Base-by-base conservation (phyloP, 208 protist species). In the Zelonia costaricensis region DNA sequence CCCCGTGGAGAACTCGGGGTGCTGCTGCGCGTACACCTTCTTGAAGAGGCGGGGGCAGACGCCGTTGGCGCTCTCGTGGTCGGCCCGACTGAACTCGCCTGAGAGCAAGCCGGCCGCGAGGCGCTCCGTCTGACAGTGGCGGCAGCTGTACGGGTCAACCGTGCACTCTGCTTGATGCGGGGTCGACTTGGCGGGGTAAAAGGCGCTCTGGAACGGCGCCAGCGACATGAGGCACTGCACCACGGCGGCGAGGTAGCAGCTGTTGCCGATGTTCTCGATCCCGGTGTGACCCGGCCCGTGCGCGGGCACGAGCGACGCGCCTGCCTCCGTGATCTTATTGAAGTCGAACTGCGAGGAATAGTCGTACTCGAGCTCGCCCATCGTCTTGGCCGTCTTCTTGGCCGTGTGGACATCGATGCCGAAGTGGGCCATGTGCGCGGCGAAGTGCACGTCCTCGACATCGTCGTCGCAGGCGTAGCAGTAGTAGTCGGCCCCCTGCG, bases 191-290 rank as follows among this genome's bases (percentile, higher is more conserved):
- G 66, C 62, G 1, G 65, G 46, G 53, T 85, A 91, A 69, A 94
- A 98, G 42, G 75, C 67, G n/a, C 72, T 61, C 46, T 72, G 75
- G 59, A 99, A 97, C 0, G 80, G 62, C 4, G 69, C 27, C 16
- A 98, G 31, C 3, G 84, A 66, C 33, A 98, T 86, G 30, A 99
- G 73, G 46, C 90, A 85, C 84, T 99, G 98, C 72, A 99, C 38
- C 1, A 97, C 86, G 13, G 93, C 97, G n/a, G 90, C 79, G 54
- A 99, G 87, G 79, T 99, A 99, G 81, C 98, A 99, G 46, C 79
- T 98, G 73, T 99, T 99, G 42, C 98, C 98, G 40, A 99, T 86
- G 82, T 99, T 99, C 36, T 77, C 54, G 45, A 99, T 94, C 20
- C 92, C 92, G 3, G 92, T 97, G 63, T 80, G 84, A 1, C 97